Conservation (phyloP, 106 monocot species). For the Triglochin maritima region DNA sequence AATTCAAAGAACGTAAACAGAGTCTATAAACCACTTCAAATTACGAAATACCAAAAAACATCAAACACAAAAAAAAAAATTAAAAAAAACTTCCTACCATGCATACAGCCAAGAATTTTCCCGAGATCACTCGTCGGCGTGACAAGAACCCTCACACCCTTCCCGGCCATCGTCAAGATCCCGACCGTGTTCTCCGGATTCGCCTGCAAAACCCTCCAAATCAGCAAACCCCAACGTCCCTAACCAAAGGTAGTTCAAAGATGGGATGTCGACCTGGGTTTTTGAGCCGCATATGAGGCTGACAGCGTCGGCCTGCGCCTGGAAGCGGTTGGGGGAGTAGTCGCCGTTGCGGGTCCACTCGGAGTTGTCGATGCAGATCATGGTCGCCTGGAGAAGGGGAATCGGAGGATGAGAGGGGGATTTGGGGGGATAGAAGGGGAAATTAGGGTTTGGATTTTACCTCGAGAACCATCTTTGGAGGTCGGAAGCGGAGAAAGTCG, state of each 20-base stretch:
- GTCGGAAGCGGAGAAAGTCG: too few species aligned
- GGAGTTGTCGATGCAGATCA: slow-evolving; percentile 98
- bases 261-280: slow-evolving; percentile 40
- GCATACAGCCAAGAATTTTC: slow-evolving; percentile 93
- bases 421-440: too few species aligned
- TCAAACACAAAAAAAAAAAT: too few species aligned
- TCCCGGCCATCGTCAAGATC: slow-evolving; percentile 90
- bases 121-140: slow-evolving; percentile 94
- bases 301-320: slow-evolving; percentile 84
- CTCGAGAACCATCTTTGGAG: too few species aligned
- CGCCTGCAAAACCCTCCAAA: slow-evolving; percentile 29
- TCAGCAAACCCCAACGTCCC: not conserved
- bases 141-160: slow-evolving; percentile 79
- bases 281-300: slow-evolving; percentile 93
- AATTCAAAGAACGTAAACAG: too few species aligned
- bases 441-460: too few species aligned
- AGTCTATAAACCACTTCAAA: too few species aligned
- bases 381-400: slow-evolving; percentile 60
- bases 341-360: slow-evolving; percentile 99
- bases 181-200: slow-evolving; percentile 98
- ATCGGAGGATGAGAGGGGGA: not conserved
- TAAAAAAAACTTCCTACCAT: slow-evolving; percentile 31
- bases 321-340: slow-evolving; percentile 71
- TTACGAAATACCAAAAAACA: too few species aligned
- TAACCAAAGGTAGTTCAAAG: too few species aligned